phyloP scores from a whole-genome alignment of 1,139 yeast species.

The Candida neerlandica region DNA sequence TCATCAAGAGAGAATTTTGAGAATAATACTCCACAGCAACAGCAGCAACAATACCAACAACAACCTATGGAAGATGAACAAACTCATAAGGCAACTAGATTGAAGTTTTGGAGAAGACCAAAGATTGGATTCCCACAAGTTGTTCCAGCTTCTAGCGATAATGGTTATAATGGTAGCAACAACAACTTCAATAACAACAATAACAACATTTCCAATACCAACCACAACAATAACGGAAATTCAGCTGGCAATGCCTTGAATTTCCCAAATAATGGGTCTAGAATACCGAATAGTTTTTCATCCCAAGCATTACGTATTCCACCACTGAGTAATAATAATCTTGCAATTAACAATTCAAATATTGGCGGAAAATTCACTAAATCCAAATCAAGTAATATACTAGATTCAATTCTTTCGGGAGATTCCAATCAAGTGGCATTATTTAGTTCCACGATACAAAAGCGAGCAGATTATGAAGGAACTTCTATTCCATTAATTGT shows the following conservation, averaged over 20 bases:
- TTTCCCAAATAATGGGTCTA: slow-evolving; percentile 5
- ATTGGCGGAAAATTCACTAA: slow-evolving; percentile 26
- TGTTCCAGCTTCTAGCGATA: slow-evolving; percentile 12
- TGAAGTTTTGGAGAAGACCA: slow-evolving; percentile 59
- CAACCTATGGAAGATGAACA: slow-evolving; percentile 32
- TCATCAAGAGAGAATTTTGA: slow-evolving; percentile 7
- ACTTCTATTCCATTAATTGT: slow-evolving; percentile 69
- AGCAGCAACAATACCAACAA: slow-evolving; percentile 8
- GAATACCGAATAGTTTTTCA: slow-evolving; percentile 13
- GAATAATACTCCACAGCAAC: neutral
- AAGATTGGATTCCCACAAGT: slow-evolving; percentile 26
- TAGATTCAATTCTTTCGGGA: slow-evolving; percentile 40
- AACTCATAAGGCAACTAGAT: slow-evolving; percentile 47
- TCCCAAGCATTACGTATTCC: slow-evolving; percentile 15
- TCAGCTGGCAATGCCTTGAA: neutral
- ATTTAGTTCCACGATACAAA: slow-evolving; percentile 55
- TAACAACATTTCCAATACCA: neutral
- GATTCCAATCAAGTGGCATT: slow-evolving; percentile 27
- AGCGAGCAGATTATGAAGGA: slow-evolving; percentile 62
- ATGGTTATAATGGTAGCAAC: slow-evolving; percentile 6
- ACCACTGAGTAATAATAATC: slow-evolving; percentile 3
- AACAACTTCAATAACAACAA: slow-evolving; percentile 11
- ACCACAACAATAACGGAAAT: neutral
- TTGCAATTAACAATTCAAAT: slow-evolving; percentile 1
- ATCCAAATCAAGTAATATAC: slow-evolving; percentile 51